Evolutionary conservation across 2,329 filamentous ascomycete genomes (phyloP), one percentile per base, ranked within the genome.

Genomic region (Aspergillus cejpii): DNA sequence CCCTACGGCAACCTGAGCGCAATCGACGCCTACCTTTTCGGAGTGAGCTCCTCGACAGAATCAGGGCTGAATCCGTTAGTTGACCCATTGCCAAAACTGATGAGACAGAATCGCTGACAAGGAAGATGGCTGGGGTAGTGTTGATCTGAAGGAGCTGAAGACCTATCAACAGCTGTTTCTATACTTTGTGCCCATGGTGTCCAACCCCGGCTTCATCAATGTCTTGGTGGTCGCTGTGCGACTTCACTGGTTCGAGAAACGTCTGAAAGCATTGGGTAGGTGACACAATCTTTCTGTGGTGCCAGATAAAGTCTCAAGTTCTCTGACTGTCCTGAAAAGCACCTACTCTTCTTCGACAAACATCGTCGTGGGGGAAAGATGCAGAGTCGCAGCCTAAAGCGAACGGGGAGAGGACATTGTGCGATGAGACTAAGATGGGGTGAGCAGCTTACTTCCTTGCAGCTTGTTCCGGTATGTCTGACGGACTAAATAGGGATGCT

Each of bases 151-250:
- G 37, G 57, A 63, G 1, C 55, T 78, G 12, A 67, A 67, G 47
- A 67, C 63, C 0, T 78, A 77, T 45, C 76, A 78, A 52, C 76
- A 78, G 51, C 49, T 78, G 3, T 72, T 69, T 40, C 52, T 77
- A 27, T 79, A 77, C 52, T 63, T 77, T 37, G 58, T 74, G 14
- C 73, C 75, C 1, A 65, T 75, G 6, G 45, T 78, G 2, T 70
- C 68, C 0, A 76, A 77, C 44, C 45, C 75, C 12, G 67, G 68
- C 1, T 75, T 76, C 50, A 61, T 78, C 53, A 77, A 77, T 51
- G 69, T 72, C 2, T 41, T 73, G 6, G 71, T 77, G 4, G 72
- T 78, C 3, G 53, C 72, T 10, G 67, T 74, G 0, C 66, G 75
- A 0, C 52, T 78, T 2, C 57, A 64, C 38, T 78, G 74, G 72